Conservation (phyloP, 1,284 basidiomycete genomes). For the Ustanciosporium gigantosporum region DNA sequence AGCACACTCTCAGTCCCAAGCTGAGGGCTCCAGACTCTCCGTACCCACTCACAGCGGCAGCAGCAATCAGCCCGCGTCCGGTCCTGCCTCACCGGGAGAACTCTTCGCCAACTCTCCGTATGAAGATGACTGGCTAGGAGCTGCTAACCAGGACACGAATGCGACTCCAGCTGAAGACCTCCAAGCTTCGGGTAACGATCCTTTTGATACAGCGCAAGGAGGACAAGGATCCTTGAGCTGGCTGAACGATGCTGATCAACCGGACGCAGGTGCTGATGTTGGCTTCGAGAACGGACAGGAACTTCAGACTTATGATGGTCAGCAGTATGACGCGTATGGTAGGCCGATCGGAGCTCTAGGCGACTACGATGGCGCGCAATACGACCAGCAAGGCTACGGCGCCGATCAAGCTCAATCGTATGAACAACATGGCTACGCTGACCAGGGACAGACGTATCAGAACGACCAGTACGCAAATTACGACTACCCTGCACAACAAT, state of each 20-base stretch:
- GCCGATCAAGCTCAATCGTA: constrained; percentile 12
- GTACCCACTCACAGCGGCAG: constrained; percentile 9
- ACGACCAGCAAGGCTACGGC: constrained; percentile 16
- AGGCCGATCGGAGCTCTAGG: constrained; percentile 8
- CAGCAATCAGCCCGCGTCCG: constrained; percentile 6
- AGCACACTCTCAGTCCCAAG: background rate
- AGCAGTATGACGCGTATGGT: constrained; percentile 27
- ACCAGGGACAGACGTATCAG: constrained; percentile 13
- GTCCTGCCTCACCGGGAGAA: constrained; percentile 22
- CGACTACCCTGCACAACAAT: constrained; percentile 14
- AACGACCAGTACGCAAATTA: constrained; percentile 3
- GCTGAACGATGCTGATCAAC: constrained; percentile 3
- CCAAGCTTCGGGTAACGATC: constrained; percentile 3
- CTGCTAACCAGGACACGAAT: constrained; percentile 3
- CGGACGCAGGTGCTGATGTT: background rate
- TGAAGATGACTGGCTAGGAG: constrained; percentile 38
- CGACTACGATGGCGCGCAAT: constrained; percentile 7
- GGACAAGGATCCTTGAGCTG: constrained; percentile 27
- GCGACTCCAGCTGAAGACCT: background rate
- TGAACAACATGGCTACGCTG: too few species aligned
- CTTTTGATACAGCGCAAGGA: constrained; percentile 13
- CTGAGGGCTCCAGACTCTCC: background rate
- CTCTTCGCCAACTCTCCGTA: constrained; percentile 32
- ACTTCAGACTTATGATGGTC: background rate
- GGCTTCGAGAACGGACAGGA: background rate